These are phyloP conservation scores for Phylloporus arenicola DNA, from an alignment of 768 basidiomycete genomes.

Conservation along the genomic window DNA sequence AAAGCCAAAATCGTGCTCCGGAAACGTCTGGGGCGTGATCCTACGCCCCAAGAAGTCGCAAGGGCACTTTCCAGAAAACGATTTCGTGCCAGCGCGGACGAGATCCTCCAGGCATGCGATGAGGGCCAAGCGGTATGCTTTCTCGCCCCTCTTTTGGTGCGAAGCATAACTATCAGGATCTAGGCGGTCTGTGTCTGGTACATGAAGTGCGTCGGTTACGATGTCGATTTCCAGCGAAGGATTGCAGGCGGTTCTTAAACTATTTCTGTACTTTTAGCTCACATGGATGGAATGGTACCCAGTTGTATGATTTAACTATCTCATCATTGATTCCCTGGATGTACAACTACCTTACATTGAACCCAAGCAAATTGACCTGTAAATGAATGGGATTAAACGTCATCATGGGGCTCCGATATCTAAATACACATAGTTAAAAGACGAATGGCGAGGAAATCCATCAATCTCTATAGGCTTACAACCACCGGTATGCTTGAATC, in stretches of 20 bases:
- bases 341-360: neutral
- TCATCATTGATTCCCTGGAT: neutral
- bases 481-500: conserved; percentile 14
- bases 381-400: conserved; percentile 3
- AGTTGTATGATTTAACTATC: neutral
- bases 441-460: neutral
- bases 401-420: neutral
- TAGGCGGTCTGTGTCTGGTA: conserved; percentile 7
- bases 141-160: neutral
- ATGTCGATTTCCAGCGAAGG: conserved; percentile 7
- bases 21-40: conserved; percentile 4
- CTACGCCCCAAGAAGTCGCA: conserved; percentile 7
- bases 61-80: neutral
- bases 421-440: conserved; percentile 27
- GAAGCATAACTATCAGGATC: neutral
- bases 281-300: no score
- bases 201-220: conserved; percentile 10
- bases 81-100: neutral
- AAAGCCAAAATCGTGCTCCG: conserved; percentile 9
- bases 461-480: conserved; percentile 12
- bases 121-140: conserved; percentile 3
- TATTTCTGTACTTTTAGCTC: neutral
- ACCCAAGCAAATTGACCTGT: neutral
- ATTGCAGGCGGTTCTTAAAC: conserved; percentile 2
- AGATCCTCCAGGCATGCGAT: conserved; percentile 4